These are phyloP conservation scores for Claviceps cyperi DNA, from an alignment of 2,329 filamentous ascomycete genomes.

Conservation along the genomic window DNA sequence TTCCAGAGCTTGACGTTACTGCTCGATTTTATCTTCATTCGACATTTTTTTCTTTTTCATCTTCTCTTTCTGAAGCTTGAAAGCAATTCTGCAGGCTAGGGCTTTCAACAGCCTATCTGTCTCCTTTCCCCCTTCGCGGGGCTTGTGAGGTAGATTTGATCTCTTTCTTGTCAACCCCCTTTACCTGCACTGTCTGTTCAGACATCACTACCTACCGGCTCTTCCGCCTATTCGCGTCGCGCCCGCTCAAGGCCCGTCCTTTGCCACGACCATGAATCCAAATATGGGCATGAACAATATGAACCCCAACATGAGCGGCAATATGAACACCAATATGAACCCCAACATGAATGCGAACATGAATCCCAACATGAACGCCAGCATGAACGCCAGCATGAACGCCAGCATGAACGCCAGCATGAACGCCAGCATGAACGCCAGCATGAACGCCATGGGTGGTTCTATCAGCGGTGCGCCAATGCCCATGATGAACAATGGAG, in stretches of 20 bases:
- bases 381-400: constrained; percentile 52
- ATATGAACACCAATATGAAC: too few relatives aligned
- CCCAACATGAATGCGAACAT: constrained; percentile 20
- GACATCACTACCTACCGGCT: constrained; percentile 4
- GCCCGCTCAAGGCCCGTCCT: constrained; percentile 3
- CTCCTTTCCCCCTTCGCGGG: not conserved
- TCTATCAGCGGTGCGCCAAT: constrained; percentile 46
- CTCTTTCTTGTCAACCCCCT: constrained; percentile 8
- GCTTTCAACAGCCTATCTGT: constrained; percentile 15
- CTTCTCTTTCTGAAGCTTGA: constrained; percentile 1
- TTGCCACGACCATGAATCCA: constrained; percentile 36
- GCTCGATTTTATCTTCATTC: not conserved
- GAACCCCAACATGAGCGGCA: too few relatives aligned
- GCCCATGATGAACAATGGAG: constrained; percentile 51
- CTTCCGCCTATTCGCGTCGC: constrained; percentile 7
- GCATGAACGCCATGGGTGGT: constrained; percentile 55
- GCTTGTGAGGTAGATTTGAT: constrained; percentile 4
- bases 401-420: constrained; percentile 48
- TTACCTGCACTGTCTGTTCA: constrained; percentile 3
- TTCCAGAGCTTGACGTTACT: constrained; percentile 17
- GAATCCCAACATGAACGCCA: constrained; percentile 50
- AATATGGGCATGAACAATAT: constrained; percentile 54
- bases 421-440: constrained; percentile 47
- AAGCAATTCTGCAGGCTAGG: constrained; percentile 7
- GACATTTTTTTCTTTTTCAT: not conserved